Percentiles rank a stretch among this genome's conserved stretches.
Conservation (phyloP, 2,329 filamentous ascomycete genomes). For the Aspergillus amoenus region DNA sequence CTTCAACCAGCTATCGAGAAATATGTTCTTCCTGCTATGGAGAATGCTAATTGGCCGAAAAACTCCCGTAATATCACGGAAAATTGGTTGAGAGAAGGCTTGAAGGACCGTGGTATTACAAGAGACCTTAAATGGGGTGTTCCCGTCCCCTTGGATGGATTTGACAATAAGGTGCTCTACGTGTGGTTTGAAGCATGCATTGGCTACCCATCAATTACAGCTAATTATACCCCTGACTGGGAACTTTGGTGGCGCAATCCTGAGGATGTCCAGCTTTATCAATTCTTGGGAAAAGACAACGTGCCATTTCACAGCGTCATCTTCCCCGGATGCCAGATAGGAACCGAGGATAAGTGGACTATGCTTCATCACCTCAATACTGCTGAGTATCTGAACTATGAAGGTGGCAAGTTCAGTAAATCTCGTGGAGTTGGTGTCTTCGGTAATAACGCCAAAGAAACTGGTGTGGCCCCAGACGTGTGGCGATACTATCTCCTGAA, state of each 20-base stretch:
- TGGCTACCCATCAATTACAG: constrained; percentile 92
- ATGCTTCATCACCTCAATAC: constrained; percentile 85
- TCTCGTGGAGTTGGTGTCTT: constrained; percentile 88
- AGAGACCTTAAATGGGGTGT: constrained; percentile 90
- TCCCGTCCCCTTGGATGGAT: constrained; percentile 59
- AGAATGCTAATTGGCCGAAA: constrained; percentile 59
- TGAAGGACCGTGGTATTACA: constrained; percentile 85
- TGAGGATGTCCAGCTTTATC: constrained; percentile 82
- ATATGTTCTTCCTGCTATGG: constrained; percentile 73
- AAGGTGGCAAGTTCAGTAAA: constrained; percentile 90
- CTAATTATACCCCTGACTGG: constrained; percentile 84
- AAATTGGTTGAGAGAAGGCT: constrained; percentile 64
- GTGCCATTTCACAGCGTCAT: constrained; percentile 87
- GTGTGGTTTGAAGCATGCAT: constrained; percentile 94
- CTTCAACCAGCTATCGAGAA: constrained; percentile 73
- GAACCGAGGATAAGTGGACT: constrained; percentile 83
- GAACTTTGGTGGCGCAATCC: constrained; percentile 93
- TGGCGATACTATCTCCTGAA: constrained; percentile 91
- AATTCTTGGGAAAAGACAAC: constrained; percentile 95
- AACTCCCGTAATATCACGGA: constrained; percentile 47
- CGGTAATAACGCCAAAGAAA: constrained; percentile 83
- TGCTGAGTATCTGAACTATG: constrained; percentile 87
- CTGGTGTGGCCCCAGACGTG: constrained; percentile 79
- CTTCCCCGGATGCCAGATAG: constrained; percentile 84
- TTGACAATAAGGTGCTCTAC: constrained; percentile 80